Evolutionary conservation across 306 rosid genomes (phyloP), one percentile per base, ranked within the genome.

Genomic region (Boehmeria nivea): DNA sequence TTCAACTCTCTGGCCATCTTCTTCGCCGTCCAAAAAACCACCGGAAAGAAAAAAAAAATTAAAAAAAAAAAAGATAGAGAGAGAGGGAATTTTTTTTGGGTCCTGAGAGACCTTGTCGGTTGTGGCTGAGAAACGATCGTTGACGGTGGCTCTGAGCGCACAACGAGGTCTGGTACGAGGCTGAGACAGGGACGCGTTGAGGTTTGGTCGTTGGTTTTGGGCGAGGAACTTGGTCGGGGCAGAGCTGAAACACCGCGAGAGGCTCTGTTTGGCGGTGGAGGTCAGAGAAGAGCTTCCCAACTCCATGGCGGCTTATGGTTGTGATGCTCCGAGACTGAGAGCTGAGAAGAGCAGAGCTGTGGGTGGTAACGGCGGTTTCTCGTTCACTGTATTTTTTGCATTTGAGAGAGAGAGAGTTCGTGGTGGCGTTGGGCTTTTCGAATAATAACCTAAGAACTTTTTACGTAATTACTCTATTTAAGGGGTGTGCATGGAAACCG

Each of bases 1-100:
- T 73, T 76, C 12, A 81, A 20, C 43, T 67, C 79, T 34, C 28
- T 51, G 6, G 45, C 3, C 67, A 57, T 57, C 46, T 70, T 75
- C 49, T 37, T 59, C 47, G 23, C 45, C 63, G 3, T 24, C 59
- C 52, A 60, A 28, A 58, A 18, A 24, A 19, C 14, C 42, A 60
- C 26, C 6, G 15, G 27, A 7, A 3, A 15, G 19, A 43, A 37
- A 38, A 19, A 26, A 13, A 24, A 48, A 20, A 34, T 12, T 31
- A 15, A 25, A 34, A 2, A 21, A 11, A 6, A 37, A 53, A 24
- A 31, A 6, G n/a, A 43, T 0, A 12, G 5, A 54, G 8, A 24
- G 25, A 36, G 40, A 43, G 2, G 9, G n/a, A 12, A 9, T 14
- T n/a, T 6, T 13, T 13, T 2, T 3, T 6, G n/a, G 3, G 10